Evolutionary conservation across 495 filamentous ascomycete species (phyloP).

Genomic region (Tuber indicum): DNA sequence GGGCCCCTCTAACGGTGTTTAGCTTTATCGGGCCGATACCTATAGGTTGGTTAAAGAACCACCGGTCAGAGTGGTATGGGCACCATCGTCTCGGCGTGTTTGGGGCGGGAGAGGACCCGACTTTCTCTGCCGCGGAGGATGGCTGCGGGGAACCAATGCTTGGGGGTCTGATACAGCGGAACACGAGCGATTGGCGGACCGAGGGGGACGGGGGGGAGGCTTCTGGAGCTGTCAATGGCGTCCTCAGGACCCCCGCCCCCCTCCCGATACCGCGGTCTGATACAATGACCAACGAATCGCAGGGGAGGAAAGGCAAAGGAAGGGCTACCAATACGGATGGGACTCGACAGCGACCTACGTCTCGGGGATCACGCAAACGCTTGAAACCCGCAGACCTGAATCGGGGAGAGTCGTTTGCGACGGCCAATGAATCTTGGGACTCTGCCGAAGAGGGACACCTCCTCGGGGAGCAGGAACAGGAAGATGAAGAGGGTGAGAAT

Average conservation of each 20-base stretch:
- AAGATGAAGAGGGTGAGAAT: slow-evolving; percentile 13
- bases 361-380: slow-evolving; percentile 19
- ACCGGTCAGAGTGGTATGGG: slow-evolving; percentile 39
- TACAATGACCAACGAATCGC: neutral
- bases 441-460: slow-evolving; percentile 15
- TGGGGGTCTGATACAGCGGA: slow-evolving; percentile 2
- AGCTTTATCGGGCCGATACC: slow-evolving; percentile 42
- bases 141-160: slow-evolving; percentile 22
- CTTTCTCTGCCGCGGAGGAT: slow-evolving; percentile 27
- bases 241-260: slow-evolving; percentile 19
- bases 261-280: slow-evolving; percentile 26
- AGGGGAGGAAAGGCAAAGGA: slow-evolving; percentile 24
- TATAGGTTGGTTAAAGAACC: slow-evolving; percentile 37
- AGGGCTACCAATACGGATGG: slow-evolving; percentile 5
- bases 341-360: slow-evolving; percentile 14
- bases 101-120: slow-evolving; percentile 21
- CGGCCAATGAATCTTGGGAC: slow-evolving; percentile 36
- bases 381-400: slow-evolving; percentile 17
- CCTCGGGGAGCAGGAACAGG: neutral
- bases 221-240: slow-evolving; percentile 11
- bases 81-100: slow-evolving; percentile 32
- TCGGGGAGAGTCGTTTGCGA: slow-evolving; percentile 38
- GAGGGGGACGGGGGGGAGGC: slow-evolving; percentile 7
- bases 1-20: slow-evolving; percentile 7
- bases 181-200: slow-evolving; percentile 2